Evolutionary conservation across 257 asterid species (phyloP), one percentile per base, ranked within the genome.

Genomic region (Solanum lycopersicoides): DNA sequence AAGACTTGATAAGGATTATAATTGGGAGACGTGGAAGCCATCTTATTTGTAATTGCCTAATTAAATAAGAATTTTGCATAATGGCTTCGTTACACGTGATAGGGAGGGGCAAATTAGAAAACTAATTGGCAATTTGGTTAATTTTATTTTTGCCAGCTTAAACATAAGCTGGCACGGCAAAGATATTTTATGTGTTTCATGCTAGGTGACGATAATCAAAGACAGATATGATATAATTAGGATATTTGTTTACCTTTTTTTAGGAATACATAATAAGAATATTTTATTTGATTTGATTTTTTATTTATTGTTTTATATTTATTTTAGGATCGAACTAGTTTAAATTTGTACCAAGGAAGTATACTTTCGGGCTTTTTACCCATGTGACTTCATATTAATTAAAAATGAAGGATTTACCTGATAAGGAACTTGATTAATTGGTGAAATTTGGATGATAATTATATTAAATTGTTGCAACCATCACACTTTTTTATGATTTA

Each of bases 241-340:
- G 83, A 77, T 28, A 45, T 79, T 79, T 79, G 65, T 9, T 45
- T 76, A 15, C 25, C 37, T 4, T 4, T 13, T 77, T 79, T 79
- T 28, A 28, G 84, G 84, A 10, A 15, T 45, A 74, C 82, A 37
- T 39, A 9, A 79, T 45, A 5, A 37, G 39, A 37, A 37, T 41
- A 9, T 41, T 14, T 4, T 7, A 5, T 16, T 15, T 50, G 16
- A 45, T 12, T 12, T 50, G 3, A 63, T 63, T 65, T n/a, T 3
- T 63, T 1, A n/a, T n/a, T 0, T n/a, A 0, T 1, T 4, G 0
- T n/a, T 63, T 0, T 0, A 3, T n/a, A 63, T 1, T 0, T 0
- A 5, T 12, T 65, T 65, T 65, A n/a, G 1, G 1, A 4, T 65
- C 0, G 5, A 0, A 65, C 0, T n/a, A 65, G 11, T 65, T 0